Conservation (phyloP, 2,329 filamentous ascomycete genomes). For the Aspergillus neotritici region DNA sequence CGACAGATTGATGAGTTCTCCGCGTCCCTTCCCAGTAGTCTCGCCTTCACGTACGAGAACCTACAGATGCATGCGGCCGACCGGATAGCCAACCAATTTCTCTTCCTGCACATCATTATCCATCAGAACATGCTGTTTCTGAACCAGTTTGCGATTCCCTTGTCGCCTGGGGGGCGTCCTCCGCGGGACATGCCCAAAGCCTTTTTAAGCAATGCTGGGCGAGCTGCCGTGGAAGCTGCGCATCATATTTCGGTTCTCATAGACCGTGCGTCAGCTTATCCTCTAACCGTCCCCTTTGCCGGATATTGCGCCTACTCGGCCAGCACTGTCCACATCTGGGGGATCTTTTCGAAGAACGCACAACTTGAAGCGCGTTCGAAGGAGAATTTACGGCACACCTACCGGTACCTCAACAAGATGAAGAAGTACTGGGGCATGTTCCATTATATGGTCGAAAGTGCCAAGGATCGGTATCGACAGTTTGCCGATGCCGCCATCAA, state of each 20-base stretch:
- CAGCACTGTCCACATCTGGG: slow-evolving; percentile 88
- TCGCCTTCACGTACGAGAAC: slow-evolving; percentile 77
- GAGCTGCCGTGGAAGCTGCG: slow-evolving; percentile 74
- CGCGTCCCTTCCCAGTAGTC: slow-evolving; percentile 59
- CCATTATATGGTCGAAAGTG: slow-evolving; percentile 88
- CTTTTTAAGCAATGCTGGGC: slow-evolving; percentile 70
- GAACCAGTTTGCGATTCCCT: slow-evolving; percentile 75
- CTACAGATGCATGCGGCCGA: slow-evolving; percentile 78
- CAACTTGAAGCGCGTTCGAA: slow-evolving; percentile 72
- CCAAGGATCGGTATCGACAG: slow-evolving; percentile 79
- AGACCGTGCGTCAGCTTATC: slow-evolving; percentile 70
- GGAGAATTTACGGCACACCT: slow-evolving; percentile 76
- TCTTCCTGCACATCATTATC: slow-evolving; percentile 84
- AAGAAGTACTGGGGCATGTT: slow-evolving; percentile 99
- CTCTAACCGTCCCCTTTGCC: slow-evolving; percentile 83
- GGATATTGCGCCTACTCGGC: slow-evolving; percentile 93
- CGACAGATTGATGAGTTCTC: slow-evolving; percentile 67
- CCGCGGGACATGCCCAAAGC: slow-evolving; percentile 67
- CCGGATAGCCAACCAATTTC: slow-evolving; percentile 80
- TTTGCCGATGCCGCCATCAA: slow-evolving; percentile 75
- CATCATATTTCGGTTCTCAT: slow-evolving; percentile 81
- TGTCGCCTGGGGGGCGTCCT: slow-evolving; percentile 57
- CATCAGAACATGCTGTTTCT: slow-evolving; percentile 88
- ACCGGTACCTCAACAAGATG: slow-evolving; percentile 88
- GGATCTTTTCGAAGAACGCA: slow-evolving; percentile 79